Percentiles rank a stretch among this genome's conserved stretches.
Evolutionary conservation across 495 filamentous ascomycete species (phyloP).

Genomic region (Xylaria curta): DNA sequence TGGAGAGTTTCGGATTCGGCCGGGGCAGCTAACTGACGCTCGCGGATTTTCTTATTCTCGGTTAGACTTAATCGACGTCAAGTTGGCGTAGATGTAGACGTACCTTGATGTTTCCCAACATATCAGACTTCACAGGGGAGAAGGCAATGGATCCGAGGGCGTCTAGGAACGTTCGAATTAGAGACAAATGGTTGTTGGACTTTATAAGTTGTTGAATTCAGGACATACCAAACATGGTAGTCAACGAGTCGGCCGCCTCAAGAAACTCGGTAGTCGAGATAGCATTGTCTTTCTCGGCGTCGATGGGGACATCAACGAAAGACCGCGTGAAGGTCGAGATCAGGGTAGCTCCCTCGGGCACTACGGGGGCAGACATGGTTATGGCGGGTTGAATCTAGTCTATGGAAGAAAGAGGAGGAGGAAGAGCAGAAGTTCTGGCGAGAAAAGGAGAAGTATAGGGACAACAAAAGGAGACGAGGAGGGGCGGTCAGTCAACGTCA

Average conservation of each 20-base stretch:
- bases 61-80: slow-evolving; percentile 23
- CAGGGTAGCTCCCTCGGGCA: slow-evolving; percentile 75
- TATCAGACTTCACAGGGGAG: slow-evolving; percentile 85
- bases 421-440: not conserved
- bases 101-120: slow-evolving; percentile 92
- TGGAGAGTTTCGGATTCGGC: slow-evolving; percentile 80
- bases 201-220: not conserved
- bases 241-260: slow-evolving; percentile 84
- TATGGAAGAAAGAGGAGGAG: slow-evolving; percentile 11
- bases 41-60: slow-evolving; percentile 79
- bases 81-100: slow-evolving; percentile 15
- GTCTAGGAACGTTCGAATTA: slow-evolving; percentile 57
- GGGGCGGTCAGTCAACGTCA: slow-evolving; percentile 20
- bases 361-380: slow-evolving; percentile 47
- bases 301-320: slow-evolving; percentile 81
- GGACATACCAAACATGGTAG: slow-evolving; percentile 80
- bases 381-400: slow-evolving; percentile 21
- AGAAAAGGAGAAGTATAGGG: not conserved
- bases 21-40: slow-evolving; percentile 79
- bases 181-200: not conserved
- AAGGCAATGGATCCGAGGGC: slow-evolving; percentile 83
- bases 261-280: slow-evolving; percentile 88
- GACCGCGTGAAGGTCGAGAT: slow-evolving; percentile 82
- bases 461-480: not conserved
- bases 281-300: slow-evolving; percentile 72